A percentile compares a stretch with the other conserved stretches of the same genome.
These are phyloP conservation scores for Solanum chaucha DNA, from an alignment of 257 asterid genomes.

Conservation along the genomic window DNA sequence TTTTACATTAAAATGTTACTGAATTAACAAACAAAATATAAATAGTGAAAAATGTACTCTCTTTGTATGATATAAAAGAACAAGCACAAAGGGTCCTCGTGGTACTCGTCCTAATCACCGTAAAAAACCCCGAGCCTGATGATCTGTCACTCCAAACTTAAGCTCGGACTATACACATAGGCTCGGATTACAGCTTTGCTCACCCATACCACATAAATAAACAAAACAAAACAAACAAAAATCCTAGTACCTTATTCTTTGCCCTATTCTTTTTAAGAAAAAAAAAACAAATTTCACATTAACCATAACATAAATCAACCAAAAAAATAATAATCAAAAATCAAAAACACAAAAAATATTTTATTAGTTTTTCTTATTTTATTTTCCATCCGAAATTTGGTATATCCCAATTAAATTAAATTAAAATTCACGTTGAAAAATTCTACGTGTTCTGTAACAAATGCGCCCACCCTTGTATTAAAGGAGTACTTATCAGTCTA, in stretches of 20 bases:
- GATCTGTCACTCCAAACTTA: constrained; percentile 28
- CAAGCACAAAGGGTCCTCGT: constrained; percentile 24
- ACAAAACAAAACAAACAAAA: neutral
- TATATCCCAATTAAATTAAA: too few species aligned
- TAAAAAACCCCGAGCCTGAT: constrained; percentile 7
- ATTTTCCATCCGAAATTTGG: fast-evolving
- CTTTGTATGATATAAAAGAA: neutral
- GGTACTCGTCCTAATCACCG: constrained; percentile 35
- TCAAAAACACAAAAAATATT: neutral
- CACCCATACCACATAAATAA: constrained; percentile 8
- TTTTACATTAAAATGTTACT: neutral
- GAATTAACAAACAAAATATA: neutral
- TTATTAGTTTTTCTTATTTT: too few species aligned
- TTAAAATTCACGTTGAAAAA: fast-evolving
- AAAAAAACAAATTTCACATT: neutral
- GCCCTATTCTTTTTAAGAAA: neutral
- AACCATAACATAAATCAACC: neutral
- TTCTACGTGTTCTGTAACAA: too few species aligned
- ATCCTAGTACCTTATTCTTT: neutral
- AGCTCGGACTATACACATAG: constrained; percentile 27
- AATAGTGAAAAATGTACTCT: neutral
- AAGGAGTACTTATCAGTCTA: fast-evolving
- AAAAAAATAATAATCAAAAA: neutral
- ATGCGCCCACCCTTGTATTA: fast-evolving
- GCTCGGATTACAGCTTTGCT: constrained; percentile 60